Base-by-base conservation (phyloP, 2,329 filamentous ascomycete species). In the Lachnellula hyalina region DNA sequence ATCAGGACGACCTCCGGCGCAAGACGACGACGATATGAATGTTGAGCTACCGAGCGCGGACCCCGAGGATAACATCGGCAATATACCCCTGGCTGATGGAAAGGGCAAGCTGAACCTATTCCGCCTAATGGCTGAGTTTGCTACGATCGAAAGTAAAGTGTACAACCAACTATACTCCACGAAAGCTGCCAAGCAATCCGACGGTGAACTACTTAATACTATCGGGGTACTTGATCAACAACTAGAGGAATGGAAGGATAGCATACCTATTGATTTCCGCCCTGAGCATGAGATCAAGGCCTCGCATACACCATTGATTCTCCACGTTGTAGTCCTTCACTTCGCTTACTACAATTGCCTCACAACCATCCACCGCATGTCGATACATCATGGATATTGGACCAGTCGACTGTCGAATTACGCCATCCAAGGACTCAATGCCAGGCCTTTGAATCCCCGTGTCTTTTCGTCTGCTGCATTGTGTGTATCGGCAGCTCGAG, bases 301-400 rank as follows among this genome's bases (percentile, higher is more conserved):
- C 0, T 88, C 87, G 0, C 90, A 96, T 70, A 95, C 91, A 0
- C 92, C 93, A 0, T 78, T 97, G n/a, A 92, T 97, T 19, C 77
- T 99, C 19, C 93, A 97, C 62, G 84, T 99, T 51, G 92, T 96
- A 57, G 90, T 96, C 70, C 76, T 99, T 55, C 94, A 99, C 71
- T 95, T 99, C 66, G 87, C 90, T 1, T 99, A 99, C 72, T 97
- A 97, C 76, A 99, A 99, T 70, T 96, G 92, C 65, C 75, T 99
- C 50, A 96, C 93, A 0, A 99, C 94, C 0, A 96, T 99, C 61
- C 94, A 99, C 70, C 89, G 94, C 50, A 99, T 97, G 94, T 96
- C 90, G 42, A 89, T 97, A 32, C 94, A 97, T 65, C 92, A 96
- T 68, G 94, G 94, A 14, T 96, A 96, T 73, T 99, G 94, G 94